These are phyloP conservation scores for Periglandula ipomoeae DNA, from an alignment of 2,329 filamentous ascomycete genomes.

Conservation along the genomic window DNA sequence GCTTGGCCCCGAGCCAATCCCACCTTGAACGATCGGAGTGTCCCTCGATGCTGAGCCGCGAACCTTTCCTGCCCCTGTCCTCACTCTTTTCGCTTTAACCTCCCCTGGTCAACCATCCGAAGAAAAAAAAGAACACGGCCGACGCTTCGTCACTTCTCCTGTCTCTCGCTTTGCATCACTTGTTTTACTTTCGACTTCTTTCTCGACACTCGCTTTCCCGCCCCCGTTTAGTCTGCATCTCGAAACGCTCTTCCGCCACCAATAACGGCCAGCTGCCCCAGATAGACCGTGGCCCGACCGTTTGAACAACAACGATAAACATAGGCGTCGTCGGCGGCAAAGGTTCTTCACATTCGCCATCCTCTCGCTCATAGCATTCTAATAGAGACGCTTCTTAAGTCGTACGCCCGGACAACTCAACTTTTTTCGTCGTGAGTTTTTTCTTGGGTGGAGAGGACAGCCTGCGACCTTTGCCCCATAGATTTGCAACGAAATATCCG, in stretches of 20 bases:
- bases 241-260: neutral
- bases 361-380: neutral
- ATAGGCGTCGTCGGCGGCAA: neutral
- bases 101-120: slow-evolving; percentile 1
- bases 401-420: neutral
- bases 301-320: neutral
- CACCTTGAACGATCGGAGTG: neutral
- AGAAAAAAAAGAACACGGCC: neutral
- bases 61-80: neutral
- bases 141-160: slow-evolving; percentile 9
- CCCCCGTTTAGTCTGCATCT: slow-evolving; percentile 3
- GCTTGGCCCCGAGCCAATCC: neutral
- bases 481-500: neutral
- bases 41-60: neutral
- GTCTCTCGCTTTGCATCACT: slow-evolving; percentile 12
- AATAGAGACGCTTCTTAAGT: neutral
- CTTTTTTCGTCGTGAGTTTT: neutral
- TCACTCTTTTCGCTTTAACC: neutral
- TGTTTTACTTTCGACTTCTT: neutral
- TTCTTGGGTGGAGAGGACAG: neutral
- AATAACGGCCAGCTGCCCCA: slow-evolving; percentile 6
- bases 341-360: neutral
- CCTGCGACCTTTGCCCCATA: neutral
- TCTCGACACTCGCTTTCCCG: slow-evolving; percentile 10
- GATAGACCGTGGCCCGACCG: slow-evolving; percentile 2